phyloP scores from a whole-genome alignment of 257 asterid species.

The Salvia splendens region DNA sequence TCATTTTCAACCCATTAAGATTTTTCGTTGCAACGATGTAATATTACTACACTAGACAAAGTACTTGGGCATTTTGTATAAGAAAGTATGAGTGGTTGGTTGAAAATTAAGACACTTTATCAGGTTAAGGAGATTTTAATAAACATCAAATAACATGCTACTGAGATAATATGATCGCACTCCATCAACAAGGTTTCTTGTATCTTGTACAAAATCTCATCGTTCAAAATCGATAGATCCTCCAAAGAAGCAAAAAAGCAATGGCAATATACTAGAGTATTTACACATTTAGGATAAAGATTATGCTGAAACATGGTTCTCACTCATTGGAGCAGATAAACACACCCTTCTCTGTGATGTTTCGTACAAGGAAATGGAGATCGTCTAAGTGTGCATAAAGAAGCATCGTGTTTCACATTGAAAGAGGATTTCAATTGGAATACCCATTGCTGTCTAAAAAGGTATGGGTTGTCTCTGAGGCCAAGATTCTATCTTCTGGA shows the following conservation, averaged over 20 bases:
- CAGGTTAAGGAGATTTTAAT: no score
- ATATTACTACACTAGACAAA: no score
- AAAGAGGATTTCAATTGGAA: neutral
- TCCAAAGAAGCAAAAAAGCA: no score
- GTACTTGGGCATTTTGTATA: no score
- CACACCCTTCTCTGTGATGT: neutral
- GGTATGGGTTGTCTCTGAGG: slow-evolving; percentile 65
- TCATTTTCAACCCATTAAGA: no score
- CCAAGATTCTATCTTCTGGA: slow-evolving; percentile 82
- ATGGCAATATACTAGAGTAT: neutral
- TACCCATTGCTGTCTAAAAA: slow-evolving; percentile 28
- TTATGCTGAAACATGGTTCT: neutral
- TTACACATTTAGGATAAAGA: neutral
- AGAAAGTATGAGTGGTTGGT: no score
- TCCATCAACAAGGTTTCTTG: neutral
- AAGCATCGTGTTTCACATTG: neutral
- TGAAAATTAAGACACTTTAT: no score
- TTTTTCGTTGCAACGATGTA: no score
- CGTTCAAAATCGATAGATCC: neutral
- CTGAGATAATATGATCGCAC: no score
- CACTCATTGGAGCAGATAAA: neutral
- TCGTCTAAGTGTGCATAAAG: neutral
- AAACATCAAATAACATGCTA: no score
- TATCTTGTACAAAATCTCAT: neutral
- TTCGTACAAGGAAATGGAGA: neutral